A percentile compares a stretch with the other conserved stretches of the same genome.
These are phyloP conservation scores for Microglena sp. DNA, from an alignment of 139 green algal genomes.

Conservation along the genomic window DNA sequence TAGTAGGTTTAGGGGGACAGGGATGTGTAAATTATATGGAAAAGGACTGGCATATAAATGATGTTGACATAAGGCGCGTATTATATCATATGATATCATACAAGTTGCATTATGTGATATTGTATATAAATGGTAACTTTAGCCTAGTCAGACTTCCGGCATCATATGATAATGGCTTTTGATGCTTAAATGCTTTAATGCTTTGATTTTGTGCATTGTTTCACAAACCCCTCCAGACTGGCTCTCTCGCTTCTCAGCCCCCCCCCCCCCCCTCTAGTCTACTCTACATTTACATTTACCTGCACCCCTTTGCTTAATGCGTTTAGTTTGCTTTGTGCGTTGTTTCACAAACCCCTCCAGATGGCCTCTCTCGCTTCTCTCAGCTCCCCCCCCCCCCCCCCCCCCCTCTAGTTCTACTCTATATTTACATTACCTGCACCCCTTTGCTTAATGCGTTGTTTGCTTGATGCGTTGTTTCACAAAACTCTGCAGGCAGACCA, in stretches of 20 bases:
- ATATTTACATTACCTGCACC: neutral
- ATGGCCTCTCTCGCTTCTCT: neutral
- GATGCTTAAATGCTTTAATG: neutral
- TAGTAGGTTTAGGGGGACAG: neutral
- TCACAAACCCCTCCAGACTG: neutral
- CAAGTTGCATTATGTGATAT: neutral
- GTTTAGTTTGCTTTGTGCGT: too few relatives aligned
- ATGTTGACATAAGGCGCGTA: neutral
- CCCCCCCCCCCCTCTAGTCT: conserved; percentile 1
- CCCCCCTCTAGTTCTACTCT: neutral
- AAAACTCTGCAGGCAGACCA: neutral
- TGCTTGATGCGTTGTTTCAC: neutral
- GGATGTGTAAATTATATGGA: neutral
- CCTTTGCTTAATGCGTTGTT: neutral
- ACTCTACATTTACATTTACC: neutral
- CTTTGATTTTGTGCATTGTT: neutral
- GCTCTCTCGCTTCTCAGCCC: neutral
- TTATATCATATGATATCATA: neutral
- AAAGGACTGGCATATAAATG: neutral
- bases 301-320: neutral
- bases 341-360: too few relatives aligned
- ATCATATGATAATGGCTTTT: too few relatives aligned
- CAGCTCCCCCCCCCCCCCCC: neutral
- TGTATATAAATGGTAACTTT: too few relatives aligned
- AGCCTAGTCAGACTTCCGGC: too few relatives aligned